These are phyloP conservation scores for Pulveroboletus sp. DNA, from an alignment of 768 basidiomycete genomes.

Conservation along the genomic window DNA sequence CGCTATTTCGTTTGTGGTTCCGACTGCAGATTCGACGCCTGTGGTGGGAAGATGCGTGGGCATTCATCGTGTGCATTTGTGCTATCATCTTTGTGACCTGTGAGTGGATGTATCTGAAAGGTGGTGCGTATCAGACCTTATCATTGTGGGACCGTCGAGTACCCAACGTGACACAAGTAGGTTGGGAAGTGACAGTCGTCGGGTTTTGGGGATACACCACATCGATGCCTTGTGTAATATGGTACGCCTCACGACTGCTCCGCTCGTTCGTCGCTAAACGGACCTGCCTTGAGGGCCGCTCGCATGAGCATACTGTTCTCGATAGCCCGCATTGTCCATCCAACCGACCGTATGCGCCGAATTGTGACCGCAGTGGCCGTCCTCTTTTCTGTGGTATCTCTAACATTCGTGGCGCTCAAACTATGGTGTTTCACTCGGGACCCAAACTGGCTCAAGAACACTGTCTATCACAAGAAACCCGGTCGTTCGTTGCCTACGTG, in stretches of 20 bases:
- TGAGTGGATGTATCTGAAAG: constrained; percentile 14
- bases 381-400: constrained; percentile 9
- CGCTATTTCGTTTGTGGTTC: constrained; percentile 17
- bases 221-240: constrained; percentile 7
- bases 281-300: constrained; percentile 12
- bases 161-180: constrained; percentile 1
- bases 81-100: constrained; percentile 3
- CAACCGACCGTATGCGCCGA: constrained; percentile 3
- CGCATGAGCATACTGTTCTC: constrained; percentile 21
- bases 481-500: not conserved
- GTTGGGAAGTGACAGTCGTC: constrained; percentile 1
- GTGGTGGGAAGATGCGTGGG: constrained; percentile 24
- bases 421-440: constrained; percentile 10
- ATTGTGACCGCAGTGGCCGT: constrained; percentile 5
- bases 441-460: constrained; percentile 4
- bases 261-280: not conserved
- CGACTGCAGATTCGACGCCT: constrained; percentile 14
- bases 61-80: constrained; percentile 6
- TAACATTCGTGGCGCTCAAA: constrained; percentile 2
- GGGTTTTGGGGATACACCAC: constrained; percentile 13
- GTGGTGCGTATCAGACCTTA: constrained; percentile 9
- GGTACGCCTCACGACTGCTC: constrained; percentile 8
- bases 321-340: constrained; percentile 17
- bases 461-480: not conserved
- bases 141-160: not conserved